Base-by-base conservation (phyloP, 805 yeast species). In the Kluyveromyces starmeri region DNA sequence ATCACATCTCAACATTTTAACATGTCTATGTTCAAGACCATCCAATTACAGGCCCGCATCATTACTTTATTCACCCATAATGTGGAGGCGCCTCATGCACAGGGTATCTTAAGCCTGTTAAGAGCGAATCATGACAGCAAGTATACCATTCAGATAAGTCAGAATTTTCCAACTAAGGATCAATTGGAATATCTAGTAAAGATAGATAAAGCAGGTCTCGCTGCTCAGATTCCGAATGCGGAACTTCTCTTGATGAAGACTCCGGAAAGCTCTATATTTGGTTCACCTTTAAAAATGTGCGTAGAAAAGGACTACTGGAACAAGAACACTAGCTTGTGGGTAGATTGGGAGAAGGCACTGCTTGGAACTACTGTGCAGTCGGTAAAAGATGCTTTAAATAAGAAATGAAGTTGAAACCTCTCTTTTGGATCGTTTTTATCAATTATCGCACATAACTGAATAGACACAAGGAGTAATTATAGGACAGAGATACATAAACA, bases 21-120 rank as follows among this genome's bases (percentile, higher is more conserved):
- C n/a, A 69, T 69, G 74, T 67, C 75, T 5, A 60, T 70, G 66
- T 59, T 71, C 37, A 68, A 53, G 43, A 58, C 73, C 3, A 46
- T 70, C 7, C 75, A 70, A 43, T 40, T 44, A 11, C 56, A 61
- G 14, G 68, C 73, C 2, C 65, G 75, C 13, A 59, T 63, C 2
- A 62, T 71, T 34, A 63, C 76, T 4, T 37, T 72, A 23, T 72
- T 68, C 34, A 42, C 58, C 29, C 51, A 55, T 35, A 48, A 48
- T 21, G 27, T 48, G 15, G 46, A 40, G 20, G 41, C 44, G 53
- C 48, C 49, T 32, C 56, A 55, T 17, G 31, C 45, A 7, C 40
- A 39, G 27, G 18, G 34, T 13, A 25, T 49, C 12, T 36, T 46
- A 17, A 38, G 42, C 15, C 36, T 32, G 20, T 27, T 50, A 28